Evolutionary conservation across 2,329 filamentous ascomycete genomes (phyloP).

Genomic region (Zasmidium citrigriseum): DNA sequence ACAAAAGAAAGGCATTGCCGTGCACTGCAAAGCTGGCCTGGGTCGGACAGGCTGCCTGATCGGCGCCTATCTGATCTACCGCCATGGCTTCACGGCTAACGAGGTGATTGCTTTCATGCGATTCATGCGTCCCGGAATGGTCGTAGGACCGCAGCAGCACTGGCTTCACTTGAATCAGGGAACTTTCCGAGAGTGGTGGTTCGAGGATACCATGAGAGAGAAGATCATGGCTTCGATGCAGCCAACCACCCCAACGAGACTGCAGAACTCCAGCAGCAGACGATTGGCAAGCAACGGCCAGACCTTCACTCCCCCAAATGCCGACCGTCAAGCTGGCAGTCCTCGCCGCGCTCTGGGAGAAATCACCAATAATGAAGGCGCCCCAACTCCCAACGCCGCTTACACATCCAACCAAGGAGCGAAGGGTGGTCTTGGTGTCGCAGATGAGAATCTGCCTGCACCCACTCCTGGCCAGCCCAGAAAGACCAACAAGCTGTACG

Average conservation of each 20-base stretch:
- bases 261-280: constrained; percentile 50
- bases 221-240: constrained; percentile 65
- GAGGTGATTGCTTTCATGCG: constrained; percentile 86
- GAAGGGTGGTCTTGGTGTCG: constrained; percentile 58
- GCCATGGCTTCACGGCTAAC: constrained; percentile 94
- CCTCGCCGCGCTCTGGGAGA: constrained; percentile 79
- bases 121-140: constrained; percentile 99
- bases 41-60: constrained; percentile 95
- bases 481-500: constrained; percentile 78
- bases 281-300: constrained; percentile 64
- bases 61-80: constrained; percentile 95
- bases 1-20: constrained; percentile 89
- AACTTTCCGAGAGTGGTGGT: constrained; percentile 98
- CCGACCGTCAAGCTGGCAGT: constrained; percentile 60
- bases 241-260: constrained; percentile 57
- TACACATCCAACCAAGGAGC: constrained; percentile 29
- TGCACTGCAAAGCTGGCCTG: constrained; percentile 97
- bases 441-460: constrained; percentile 89
- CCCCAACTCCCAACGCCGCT: constrained; percentile 43
- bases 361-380: constrained; percentile 75
- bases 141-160: constrained; percentile 96
- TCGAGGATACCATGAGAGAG: constrained; percentile 75
- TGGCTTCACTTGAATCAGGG: constrained; percentile 98
- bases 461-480: constrained; percentile 94
- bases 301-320: constrained; percentile 81